These are phyloP conservation scores for Gossypium mustelinum DNA, from an alignment of 345 rosid species.

Conservation along the genomic window DNA sequence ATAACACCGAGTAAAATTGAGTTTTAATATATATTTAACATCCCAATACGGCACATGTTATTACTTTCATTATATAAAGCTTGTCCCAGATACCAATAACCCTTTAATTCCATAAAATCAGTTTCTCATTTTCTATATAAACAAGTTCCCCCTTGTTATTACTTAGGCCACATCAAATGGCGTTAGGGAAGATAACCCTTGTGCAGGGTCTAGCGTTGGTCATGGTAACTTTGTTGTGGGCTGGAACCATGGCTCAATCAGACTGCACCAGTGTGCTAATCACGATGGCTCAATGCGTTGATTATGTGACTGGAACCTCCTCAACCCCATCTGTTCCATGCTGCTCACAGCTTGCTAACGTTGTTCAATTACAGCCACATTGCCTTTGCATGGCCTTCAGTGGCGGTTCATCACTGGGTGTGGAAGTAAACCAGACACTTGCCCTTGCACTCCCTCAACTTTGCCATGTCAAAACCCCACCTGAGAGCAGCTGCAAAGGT, in stretches of 20 bases:
- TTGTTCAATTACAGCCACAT: constrained; percentile 38
- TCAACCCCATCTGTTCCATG: constrained; percentile 47
- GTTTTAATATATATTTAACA: too few relatives aligned
- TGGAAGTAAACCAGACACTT: constrained; percentile 18
- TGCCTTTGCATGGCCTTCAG: constrained; percentile 47
- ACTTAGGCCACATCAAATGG: not conserved
- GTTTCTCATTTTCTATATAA: not conserved
- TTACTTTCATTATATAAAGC: too few relatives aligned
- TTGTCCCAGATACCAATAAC: too few relatives aligned
- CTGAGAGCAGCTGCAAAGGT: constrained; percentile 17
- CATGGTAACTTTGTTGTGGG: constrained; percentile 21
- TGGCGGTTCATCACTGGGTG: constrained; percentile 14
- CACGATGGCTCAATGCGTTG: constrained; percentile 33
- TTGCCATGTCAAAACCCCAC: constrained; percentile 30
- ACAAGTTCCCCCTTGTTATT: not conserved
- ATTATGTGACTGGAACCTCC: constrained; percentile 38
- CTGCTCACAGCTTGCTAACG: constrained; percentile 44
- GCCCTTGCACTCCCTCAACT: constrained; percentile 26
- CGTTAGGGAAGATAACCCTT: constrained; percentile 15
- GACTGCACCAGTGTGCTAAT: constrained; percentile 31
- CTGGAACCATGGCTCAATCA: constrained; percentile 30
- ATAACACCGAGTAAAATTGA: too few relatives aligned
- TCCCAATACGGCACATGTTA: too few relatives aligned
- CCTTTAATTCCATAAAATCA: not conserved
- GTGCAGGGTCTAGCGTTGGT: constrained; percentile 20